A percentile compares a stretch with the other conserved stretches of the same genome.
phyloP scores from a whole-genome alignment of 441 rosid genomes.

The Jatropha multifida region DNA sequence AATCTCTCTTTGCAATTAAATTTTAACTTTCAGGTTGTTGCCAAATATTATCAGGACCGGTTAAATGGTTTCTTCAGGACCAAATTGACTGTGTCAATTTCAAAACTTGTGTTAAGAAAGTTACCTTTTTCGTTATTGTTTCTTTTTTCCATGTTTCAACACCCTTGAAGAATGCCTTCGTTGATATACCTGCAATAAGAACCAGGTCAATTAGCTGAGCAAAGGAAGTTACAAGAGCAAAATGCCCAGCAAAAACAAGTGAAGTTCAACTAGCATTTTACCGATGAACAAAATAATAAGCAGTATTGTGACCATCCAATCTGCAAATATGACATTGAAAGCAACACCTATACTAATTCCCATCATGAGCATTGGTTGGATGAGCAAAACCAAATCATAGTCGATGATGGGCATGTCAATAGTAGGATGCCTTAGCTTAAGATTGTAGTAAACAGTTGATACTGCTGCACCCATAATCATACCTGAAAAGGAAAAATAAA shows the following conservation, averaged over 20 bases:
- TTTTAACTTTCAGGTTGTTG: too few relatives aligned
- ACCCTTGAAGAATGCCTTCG: conserved; percentile 60
- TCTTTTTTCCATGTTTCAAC: conserved; percentile 71
- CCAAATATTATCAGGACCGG: not conserved
- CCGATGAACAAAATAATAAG: conserved; percentile 59
- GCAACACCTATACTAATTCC: conserved; percentile 70
- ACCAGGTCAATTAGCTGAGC: not conserved
- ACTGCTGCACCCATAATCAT: conserved; percentile 71
- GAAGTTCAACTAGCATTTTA: conserved; percentile 15
- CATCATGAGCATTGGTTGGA: conserved; percentile 69
- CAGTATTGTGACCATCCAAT: conserved; percentile 70
- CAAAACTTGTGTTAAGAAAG: not conserved
- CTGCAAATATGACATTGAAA: conserved; percentile 62
- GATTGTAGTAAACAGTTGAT: conserved; percentile 56
- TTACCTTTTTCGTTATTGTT: conserved; percentile 48
- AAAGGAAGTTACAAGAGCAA: not conserved
- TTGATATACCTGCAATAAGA: conserved; percentile 42
- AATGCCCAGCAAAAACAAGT: not conserved
- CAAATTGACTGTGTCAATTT: not conserved
- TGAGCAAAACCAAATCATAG: conserved; percentile 62
- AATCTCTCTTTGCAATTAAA: not conserved
- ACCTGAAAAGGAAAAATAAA: conserved; percentile 34
- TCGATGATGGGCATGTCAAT: conserved; percentile 59
- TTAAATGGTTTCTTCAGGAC: not conserved
- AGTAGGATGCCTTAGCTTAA: conserved; percentile 61